Evolutionary conservation across 768 basidiomycete species (phyloP), one percentile per base, ranked within the genome.

Genomic region (Russula lepida): DNA sequence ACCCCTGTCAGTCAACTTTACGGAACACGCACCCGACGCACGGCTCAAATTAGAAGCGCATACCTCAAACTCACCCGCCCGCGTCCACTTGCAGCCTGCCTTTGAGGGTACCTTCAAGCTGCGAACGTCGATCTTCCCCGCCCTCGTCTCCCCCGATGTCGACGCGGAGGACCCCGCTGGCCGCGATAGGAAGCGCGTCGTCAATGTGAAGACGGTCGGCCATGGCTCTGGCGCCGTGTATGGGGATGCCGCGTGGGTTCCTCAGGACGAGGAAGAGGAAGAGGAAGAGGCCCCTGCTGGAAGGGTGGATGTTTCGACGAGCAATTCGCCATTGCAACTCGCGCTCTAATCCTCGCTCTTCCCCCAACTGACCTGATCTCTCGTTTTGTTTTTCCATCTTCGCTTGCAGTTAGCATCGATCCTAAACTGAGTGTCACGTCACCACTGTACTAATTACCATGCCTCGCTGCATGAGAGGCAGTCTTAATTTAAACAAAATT

Each of bases 21-120:
- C 17, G 30, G 43, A 54, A 6, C 59, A 60, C 1, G 6, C 62
- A 23, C n/a, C 39, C 3, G 59, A 63, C 41, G 6, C 53, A 6
- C 25, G 15, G 23, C 59, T 63, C 48, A 37, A 37, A 12, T 28
- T 61, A 0, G 19, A 50, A 21, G 53, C 54, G 39, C 58, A 35
- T 41, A 63, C 59, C 6, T 27, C 59, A 9, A 63, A 63, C 54
- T 44, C 62, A 7, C 62, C 59, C 8, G 59, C 59, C 27, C n/a
- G 11, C 23, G 59, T 63, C n/a, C 41, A 8, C 13, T 37, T 63
- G 11, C 48, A 61, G 19, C 59, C 62, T 4, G 19, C 59, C 6
- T 63, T 62, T 27, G 62, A 63, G 43, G 62, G 62, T 0, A 27
- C 7, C 19, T 56, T 62, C 59, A 28, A 54, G 6, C 19, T 60